A percentile compares a stretch with the other conserved stretches of the same genome.
These are phyloP conservation scores for Thelephora terrestris DNA, from an alignment of 1,284 basidiomycete genomes.

Conservation along the genomic window DNA sequence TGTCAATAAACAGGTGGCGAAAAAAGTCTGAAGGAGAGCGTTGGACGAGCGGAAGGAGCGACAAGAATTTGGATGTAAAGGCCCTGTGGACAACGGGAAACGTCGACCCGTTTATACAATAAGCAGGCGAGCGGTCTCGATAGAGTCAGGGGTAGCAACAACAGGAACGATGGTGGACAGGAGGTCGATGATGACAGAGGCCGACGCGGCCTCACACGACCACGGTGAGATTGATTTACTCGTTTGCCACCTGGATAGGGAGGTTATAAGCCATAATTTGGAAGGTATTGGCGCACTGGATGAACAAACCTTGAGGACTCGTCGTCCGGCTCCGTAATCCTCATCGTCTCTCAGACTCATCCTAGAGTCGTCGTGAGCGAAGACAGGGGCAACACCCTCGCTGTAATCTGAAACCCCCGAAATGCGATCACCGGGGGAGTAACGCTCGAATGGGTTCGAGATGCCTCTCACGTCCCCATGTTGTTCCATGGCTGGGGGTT, in stretches of 20 bases:
- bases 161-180: too few species aligned
- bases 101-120: too few species aligned
- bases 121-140: too few species aligned
- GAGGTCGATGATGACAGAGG: too few species aligned
- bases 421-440: background rate
- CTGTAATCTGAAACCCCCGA: background rate
- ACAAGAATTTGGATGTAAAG: too few species aligned
- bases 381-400: background rate
- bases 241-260: slow-evolving; percentile 27
- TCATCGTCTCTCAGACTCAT: slow-evolving; percentile 27
- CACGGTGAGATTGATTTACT: slow-evolving; percentile 16
- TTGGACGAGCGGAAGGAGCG: too few species aligned
- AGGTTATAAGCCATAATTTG: slow-evolving; percentile 3
- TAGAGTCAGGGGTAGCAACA: too few species aligned
- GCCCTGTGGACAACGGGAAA: too few species aligned
- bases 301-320: slow-evolving; percentile 35
- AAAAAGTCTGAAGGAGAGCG: too few species aligned
- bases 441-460: slow-evolving; percentile 6
- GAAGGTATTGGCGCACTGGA: background rate
- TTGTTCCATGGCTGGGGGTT: background rate
- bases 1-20: too few species aligned
- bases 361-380: slow-evolving; percentile 14
- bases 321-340: slow-evolving; percentile 25
- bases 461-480: slow-evolving; percentile 13
- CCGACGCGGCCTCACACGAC: too few species aligned